A percentile compares a stretch with the other conserved stretches of the same genome.
phyloP scores from a whole-genome alignment of 139 green algal genomes.

The Chlorella sorokiniana region DNA sequence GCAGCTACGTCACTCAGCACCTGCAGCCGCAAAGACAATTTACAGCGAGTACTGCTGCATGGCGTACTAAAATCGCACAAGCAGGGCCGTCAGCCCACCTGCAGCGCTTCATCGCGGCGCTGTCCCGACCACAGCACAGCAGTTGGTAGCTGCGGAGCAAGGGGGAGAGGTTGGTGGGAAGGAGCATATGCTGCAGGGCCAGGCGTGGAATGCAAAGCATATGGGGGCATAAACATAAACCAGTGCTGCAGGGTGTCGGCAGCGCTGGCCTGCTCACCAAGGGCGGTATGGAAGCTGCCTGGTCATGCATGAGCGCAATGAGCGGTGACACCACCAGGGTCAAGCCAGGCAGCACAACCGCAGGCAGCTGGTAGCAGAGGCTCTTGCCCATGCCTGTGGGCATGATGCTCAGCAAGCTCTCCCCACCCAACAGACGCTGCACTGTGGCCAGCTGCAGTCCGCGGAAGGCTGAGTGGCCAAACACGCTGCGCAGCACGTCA shows the following conservation, averaged over 20 bases:
- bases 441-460: constrained; percentile 82
- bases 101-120: constrained; percentile 36
- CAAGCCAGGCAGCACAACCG: constrained; percentile 75
- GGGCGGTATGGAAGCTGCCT: constrained; percentile 78
- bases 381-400: constrained; percentile 91
- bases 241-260: neutral
- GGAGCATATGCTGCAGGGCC: neutral
- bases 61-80: neutral
- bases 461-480: constrained; percentile 71
- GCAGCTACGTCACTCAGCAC: constrained; percentile 28
- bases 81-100: neutral
- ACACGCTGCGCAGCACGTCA: constrained; percentile 51
- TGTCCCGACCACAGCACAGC: constrained; percentile 79
- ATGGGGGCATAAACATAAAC: too few species aligned
- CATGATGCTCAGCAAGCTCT: constrained; percentile 82
- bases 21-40: neutral
- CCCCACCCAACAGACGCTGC: constrained; percentile 64
- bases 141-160: constrained; percentile 58
- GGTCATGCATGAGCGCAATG: constrained; percentile 92
- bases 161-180: neutral
- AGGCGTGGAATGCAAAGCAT: too few species aligned
- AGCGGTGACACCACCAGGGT: constrained; percentile 90
- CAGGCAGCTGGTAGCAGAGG: constrained; percentile 92
- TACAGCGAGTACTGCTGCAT: neutral
- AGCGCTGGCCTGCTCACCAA: constrained; percentile 11